These are phyloP conservation scores for Pythium aristosporum DNA, from an alignment of 352 stramenopile genomes.

Conservation along the genomic window DNA sequence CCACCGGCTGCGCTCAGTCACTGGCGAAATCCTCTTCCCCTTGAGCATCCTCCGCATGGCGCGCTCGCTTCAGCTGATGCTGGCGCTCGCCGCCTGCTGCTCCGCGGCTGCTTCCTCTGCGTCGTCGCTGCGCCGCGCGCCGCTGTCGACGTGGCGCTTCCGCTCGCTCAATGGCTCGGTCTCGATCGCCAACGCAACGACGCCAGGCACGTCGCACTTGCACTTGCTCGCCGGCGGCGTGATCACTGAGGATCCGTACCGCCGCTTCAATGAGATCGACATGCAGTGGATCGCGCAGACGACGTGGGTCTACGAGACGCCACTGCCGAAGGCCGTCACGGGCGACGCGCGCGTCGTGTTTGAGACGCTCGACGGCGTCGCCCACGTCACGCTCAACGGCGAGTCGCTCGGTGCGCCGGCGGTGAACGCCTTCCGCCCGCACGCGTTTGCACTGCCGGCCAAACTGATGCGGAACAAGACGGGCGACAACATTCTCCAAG, in stretches of 20 bases:
- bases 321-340: conserved; percentile 23
- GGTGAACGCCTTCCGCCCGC: conserved; percentile 65
- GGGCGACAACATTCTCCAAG: conserved; percentile 47
- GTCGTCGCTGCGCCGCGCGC: conserved; percentile 1
- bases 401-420: conserved; percentile 40
- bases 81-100: conserved; percentile 4
- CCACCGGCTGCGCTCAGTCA: not conserved
- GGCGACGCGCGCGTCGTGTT: conserved; percentile 41
- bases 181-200: conserved; percentile 39
- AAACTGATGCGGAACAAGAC: conserved; percentile 14
- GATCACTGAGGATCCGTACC: conserved; percentile 52
- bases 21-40: not conserved
- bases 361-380: conserved; percentile 69
- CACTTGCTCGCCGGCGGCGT: conserved; percentile 63
- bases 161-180: conserved; percentile 58
- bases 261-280: conserved; percentile 67
- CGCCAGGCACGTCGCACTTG: conserved; percentile 72
- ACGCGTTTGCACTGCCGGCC: conserved; percentile 40
- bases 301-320: conserved; percentile 76
- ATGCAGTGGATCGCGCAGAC: conserved; percentile 66
- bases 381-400: conserved; percentile 66
- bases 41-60: not conserved
- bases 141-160: conserved; percentile 53
- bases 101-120: not conserved
- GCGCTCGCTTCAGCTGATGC: not conserved